These are phyloP conservation scores for Boletus eberwhitei DNA, from an alignment of 768 basidiomycete genomes.

Conservation along the genomic window DNA sequence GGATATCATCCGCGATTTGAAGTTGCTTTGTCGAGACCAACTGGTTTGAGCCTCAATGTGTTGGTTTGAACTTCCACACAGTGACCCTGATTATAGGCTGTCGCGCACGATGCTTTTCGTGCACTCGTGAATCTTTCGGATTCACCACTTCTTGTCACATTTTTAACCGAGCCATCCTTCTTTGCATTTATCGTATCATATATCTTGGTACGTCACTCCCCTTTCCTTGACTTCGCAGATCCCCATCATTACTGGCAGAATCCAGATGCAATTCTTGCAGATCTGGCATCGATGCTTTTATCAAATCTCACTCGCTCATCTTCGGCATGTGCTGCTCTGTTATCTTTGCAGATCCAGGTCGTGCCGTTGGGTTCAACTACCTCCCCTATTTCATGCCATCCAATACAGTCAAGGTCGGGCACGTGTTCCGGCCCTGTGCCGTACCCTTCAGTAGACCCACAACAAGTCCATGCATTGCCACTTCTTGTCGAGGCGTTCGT, in stretches of 20 bases:
- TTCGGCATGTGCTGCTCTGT: constrained; percentile 57
- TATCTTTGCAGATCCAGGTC: constrained; percentile 64
- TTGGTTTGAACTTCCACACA: constrained; percentile 9
- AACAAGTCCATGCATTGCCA: constrained; percentile 63
- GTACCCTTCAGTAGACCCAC: constrained; percentile 54
- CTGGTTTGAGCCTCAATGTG: constrained; percentile 48
- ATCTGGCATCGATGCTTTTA: constrained; percentile 94
- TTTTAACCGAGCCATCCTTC: constrained; percentile 71
- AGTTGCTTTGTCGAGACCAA: constrained; percentile 85
- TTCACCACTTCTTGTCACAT: constrained; percentile 60
- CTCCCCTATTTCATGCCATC: constrained; percentile 57
- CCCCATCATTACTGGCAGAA: constrained; percentile 48
- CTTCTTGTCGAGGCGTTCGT: constrained; percentile 89
- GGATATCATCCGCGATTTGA: constrained; percentile 74
- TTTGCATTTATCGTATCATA: constrained; percentile 83
- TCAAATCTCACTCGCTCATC: constrained; percentile 88
- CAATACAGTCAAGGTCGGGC: constrained; percentile 76
- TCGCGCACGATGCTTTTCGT: constrained; percentile 93
- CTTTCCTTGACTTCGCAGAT: constrained; percentile 4
- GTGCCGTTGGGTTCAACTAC: constrained; percentile 41
- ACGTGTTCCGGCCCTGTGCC: constrained; percentile 74
- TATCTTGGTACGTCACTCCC: constrained; percentile 65
- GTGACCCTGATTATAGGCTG: constrained; percentile 47
- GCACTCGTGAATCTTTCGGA: constrained; percentile 94
- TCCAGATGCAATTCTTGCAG: constrained; percentile 85